Conservation (phyloP, 768 basidiomycete genomes). For the Coprinopsis cinerea region DNA sequence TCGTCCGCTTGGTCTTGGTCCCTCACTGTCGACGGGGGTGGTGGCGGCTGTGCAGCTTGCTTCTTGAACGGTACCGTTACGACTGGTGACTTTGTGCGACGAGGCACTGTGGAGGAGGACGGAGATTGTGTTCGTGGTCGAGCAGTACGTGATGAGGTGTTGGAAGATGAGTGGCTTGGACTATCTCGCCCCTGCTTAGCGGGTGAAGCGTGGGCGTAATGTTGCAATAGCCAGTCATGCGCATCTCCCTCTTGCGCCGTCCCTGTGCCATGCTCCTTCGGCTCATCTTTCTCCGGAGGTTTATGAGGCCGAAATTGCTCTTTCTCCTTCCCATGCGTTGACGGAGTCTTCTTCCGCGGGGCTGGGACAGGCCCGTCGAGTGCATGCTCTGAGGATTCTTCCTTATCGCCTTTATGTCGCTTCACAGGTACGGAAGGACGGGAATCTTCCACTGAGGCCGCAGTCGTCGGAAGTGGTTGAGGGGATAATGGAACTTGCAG, state of each 20-base stretch:
- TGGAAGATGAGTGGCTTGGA: constrained; percentile 18
- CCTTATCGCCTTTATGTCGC: neutral
- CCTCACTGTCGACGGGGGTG: constrained; percentile 16
- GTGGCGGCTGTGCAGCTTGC: constrained; percentile 9
- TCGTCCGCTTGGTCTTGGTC: no score
- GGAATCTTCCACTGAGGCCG: no score
- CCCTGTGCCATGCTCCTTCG: constrained; percentile 20
- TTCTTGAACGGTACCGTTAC: constrained; percentile 5
- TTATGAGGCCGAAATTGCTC: no score
- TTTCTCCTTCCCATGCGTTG: neutral
- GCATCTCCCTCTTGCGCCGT: constrained; percentile 41
- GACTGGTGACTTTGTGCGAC: constrained; percentile 18
- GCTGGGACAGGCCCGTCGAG: no score
- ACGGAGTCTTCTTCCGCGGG: neutral
- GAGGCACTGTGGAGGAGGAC: constrained; percentile 15
- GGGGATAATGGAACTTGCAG: neutral
- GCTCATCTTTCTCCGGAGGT: no score
- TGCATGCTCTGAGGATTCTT: no score
- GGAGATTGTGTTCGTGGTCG: neutral
- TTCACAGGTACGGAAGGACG: no score
- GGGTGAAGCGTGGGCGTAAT: constrained; percentile 37
- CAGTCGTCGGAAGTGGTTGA: no score
- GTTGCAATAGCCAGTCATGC: constrained; percentile 57
- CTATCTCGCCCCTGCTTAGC: constrained; percentile 10
- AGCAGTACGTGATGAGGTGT: constrained; percentile 24